phyloP scores from a whole-genome alignment of 2,329 filamentous ascomycete species.

The Zymoseptoria pseudotritici region DNA sequence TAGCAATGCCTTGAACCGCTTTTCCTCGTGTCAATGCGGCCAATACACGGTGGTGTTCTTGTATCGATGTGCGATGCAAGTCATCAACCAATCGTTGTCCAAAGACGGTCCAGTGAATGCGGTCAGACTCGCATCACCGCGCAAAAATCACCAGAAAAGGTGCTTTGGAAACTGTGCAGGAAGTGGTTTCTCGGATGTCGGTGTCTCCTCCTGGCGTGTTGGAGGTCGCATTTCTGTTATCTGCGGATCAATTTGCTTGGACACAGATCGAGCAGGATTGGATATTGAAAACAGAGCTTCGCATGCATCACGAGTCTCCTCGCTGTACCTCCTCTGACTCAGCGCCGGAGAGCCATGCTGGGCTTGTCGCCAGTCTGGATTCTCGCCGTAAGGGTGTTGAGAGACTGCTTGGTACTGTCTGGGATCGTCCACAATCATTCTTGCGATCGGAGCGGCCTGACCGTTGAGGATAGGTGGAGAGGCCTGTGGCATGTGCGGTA shows the following conservation, averaged over 20 bases:
- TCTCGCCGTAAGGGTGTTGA: neutral
- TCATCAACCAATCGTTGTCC: neutral
- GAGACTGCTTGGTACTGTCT: neutral
- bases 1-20: neutral
- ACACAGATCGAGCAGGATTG: constrained; percentile 3
- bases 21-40: too few relatives aligned
- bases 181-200: neutral
- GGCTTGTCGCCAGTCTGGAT: constrained; percentile 4
- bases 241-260: neutral
- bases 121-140: neutral
- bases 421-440: neutral
- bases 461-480: neutral
- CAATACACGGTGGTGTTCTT: too few relatives aligned
- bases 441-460: neutral
- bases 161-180: constrained; percentile 15
- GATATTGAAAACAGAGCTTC: constrained; percentile 18
- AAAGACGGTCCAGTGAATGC: neutral
- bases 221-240: neutral
- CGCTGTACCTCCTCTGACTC: constrained; percentile 14
- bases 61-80: too few relatives aligned
- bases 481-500: neutral
- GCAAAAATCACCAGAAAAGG: constrained; percentile 13
- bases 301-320: constrained; percentile 17
- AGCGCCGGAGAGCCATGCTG: neutral
- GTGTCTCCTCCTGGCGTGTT: neutral